phyloP scores from a whole-genome alignment of 805 yeast genomes.

The Allodekkera sacchari region DNA sequence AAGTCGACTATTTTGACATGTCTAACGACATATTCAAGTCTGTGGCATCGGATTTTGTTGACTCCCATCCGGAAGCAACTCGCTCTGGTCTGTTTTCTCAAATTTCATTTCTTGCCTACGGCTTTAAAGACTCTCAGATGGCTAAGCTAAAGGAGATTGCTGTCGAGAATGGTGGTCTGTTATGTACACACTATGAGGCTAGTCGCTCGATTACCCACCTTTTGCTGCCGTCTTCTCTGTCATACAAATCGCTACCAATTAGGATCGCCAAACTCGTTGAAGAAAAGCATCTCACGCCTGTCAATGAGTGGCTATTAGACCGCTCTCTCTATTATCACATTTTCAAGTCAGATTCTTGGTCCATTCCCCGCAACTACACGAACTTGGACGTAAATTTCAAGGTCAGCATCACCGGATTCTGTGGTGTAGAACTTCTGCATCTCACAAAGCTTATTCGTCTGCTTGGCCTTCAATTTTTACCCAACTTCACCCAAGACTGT shows the following conservation, averaged over 20 bases:
- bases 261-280: slow-evolving; percentile 8
- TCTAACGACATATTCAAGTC: too few relatives aligned
- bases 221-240: slow-evolving; percentile 18
- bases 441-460: slow-evolving; percentile 46
- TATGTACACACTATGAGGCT: slow-evolving; percentile 13
- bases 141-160: slow-evolving; percentile 12
- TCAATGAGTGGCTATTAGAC: slow-evolving; percentile 28
- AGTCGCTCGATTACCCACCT: slow-evolving; percentile 33
- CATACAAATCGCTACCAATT: slow-evolving; percentile 10
- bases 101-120: slow-evolving; percentile 30
- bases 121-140: slow-evolving; percentile 15
- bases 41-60: too few relatives aligned
- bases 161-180: slow-evolving; percentile 16
- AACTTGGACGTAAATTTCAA: slow-evolving; percentile 26
- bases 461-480: slow-evolving; percentile 44
- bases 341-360: slow-evolving; percentile 20
- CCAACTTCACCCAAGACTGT: slow-evolving; percentile 39
- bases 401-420: slow-evolving; percentile 22
- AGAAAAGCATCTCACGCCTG: slow-evolving; percentile 18
- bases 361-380: slow-evolving; percentile 15
- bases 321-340: slow-evolving; percentile 16
- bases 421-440: slow-evolving; percentile 22
- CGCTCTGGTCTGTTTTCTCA: slow-evolving; percentile 30
- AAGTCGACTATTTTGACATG: slow-evolving; percentile 7
- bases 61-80: too few relatives aligned